Evolutionary conservation across 2,329 filamentous ascomycete species (phyloP), one percentile per base, ranked within the genome.

Genomic region (Ophiocordyceps camponoti-saundersi): DNA sequence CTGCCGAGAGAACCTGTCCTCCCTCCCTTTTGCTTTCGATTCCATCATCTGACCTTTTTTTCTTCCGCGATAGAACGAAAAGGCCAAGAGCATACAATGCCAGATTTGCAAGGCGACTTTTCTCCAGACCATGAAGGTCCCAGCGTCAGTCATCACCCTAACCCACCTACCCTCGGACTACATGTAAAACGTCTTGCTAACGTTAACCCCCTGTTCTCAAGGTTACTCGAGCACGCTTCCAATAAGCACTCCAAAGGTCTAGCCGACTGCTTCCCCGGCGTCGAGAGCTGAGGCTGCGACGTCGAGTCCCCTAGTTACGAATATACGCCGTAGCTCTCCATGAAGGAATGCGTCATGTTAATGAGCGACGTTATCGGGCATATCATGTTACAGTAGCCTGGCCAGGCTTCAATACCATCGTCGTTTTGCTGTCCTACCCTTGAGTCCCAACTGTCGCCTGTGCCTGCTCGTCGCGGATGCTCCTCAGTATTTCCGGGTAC

Each of bases 231-330:
- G 58, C 84, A 89, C 63, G 81, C 83, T 51, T 60, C 65, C 52
- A 86, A 86, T 66, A 87, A 86, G 71, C 84, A 89, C 69, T 80
- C 66, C 69, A 85, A 86, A 69, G 71, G 72, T 41, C 68, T 85
- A 26, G 61, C 71, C 45, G 81, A 85, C 41, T 88, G 84, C 67
- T 89, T 89, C 66, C 79, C 79, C 18, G 63, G 53, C 46, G 73
- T 67, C 12, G 26, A 12, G 22, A 3, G 41, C 39, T 47, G 29
- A 32, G 18, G 30, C 34, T n/a, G n/a, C n/a, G n/a, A n/a, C n/a
- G n/a, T n/a, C 29, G 26, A 18, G 43, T 18, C 34, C 16, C 36
- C 23, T 8, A 8, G 6, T 16, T n/a, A 39, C n/a, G 36, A 39
- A 39, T 39, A 39, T n/a, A n/a, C 16, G 36, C 18, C 36, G 23